Percentiles rank a stretch among this genome's conserved stretches.
Evolutionary conservation across 768 basidiomycete genomes (phyloP).

Genomic region (Strobilomyces dryophilus): DNA sequence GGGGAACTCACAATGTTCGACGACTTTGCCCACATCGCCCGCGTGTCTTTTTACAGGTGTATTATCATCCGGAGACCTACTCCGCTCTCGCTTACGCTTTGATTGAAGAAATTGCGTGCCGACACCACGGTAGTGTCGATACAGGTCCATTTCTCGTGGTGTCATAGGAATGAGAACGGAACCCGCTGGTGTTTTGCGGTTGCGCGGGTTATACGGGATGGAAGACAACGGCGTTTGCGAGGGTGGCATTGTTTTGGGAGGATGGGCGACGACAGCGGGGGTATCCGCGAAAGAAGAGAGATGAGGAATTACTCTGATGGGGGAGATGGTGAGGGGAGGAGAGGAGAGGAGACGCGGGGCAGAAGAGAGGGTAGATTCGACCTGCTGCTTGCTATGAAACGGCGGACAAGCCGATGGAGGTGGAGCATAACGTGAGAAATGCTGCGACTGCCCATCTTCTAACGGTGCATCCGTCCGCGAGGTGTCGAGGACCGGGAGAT

Average conservation of each 20-base stretch:
- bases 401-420: conserved; percentile 19
- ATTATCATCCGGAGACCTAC: conserved; percentile 35
- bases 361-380: conserved; percentile 23
- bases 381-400: conserved; percentile 18
- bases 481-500: conserved; percentile 31
- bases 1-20: conserved; percentile 69
- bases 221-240: conserved; percentile 22
- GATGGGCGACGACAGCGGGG: conserved; percentile 24
- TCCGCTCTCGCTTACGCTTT: conserved; percentile 50
- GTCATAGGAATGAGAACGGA: conserved; percentile 66
- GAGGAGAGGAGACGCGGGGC: conserved; percentile 25
- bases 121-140: conserved; percentile 51
- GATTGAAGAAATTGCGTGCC: conserved; percentile 48
- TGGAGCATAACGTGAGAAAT: conserved; percentile 25
- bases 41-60: conserved; percentile 49
- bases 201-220: conserved; percentile 62
- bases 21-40: conserved; percentile 70
- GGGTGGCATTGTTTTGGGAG: conserved; percentile 32
- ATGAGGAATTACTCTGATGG: conserved; percentile 26
- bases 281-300: conserved; percentile 35
- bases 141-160: conserved; percentile 55
- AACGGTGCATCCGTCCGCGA: conserved; percentile 25
- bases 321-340: conserved; percentile 28
- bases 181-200: conserved; percentile 55
- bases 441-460: conserved; percentile 20